Evolutionary conservation across 345 rosid species (phyloP).

Genomic region (Lumnitzera racemosa): DNA sequence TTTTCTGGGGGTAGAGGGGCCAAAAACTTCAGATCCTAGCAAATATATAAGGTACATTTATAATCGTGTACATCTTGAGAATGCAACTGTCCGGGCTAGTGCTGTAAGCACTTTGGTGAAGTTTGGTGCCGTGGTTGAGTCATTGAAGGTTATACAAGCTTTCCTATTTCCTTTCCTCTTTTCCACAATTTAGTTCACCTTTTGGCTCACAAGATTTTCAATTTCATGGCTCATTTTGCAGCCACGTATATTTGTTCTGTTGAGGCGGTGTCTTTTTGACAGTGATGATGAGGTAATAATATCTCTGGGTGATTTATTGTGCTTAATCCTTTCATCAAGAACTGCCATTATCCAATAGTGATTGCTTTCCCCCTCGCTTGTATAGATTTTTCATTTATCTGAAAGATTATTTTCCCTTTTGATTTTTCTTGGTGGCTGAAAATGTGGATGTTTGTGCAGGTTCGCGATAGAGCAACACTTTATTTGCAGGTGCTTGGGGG

Average conservation of each 20-base stretch:
- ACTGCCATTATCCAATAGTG: too few relatives aligned
- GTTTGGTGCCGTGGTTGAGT: constrained; percentile 90
- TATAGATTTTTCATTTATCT: too few relatives aligned
- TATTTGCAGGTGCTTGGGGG: constrained; percentile 74
- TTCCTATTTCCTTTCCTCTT: background rate
- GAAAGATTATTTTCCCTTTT: too few relatives aligned
- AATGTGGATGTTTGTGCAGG: constrained; percentile 30
- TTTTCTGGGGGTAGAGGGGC: constrained; percentile 96
- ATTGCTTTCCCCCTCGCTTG: too few relatives aligned
- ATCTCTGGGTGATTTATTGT: background rate
- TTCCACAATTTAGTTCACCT: background rate
- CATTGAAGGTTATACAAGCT: constrained; percentile 55
- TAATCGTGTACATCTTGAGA: constrained; percentile 97
- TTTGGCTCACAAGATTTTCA: background rate
- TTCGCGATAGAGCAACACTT: constrained; percentile 96
- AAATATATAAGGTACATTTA: constrained; percentile 93
- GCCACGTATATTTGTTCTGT: constrained; percentile 79
- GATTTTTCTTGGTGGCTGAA: too few relatives aligned
- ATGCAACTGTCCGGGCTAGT: constrained; percentile 95
- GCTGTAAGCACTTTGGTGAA: constrained; percentile 95
- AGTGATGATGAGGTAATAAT: constrained; percentile 91
- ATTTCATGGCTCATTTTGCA: constrained; percentile 23
- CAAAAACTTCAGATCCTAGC: constrained; percentile 90
- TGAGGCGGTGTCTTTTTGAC: constrained; percentile 90
- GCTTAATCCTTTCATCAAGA: too few relatives aligned